Evolutionary conservation across 1,284 basidiomycete species (phyloP).

Genomic region (Cryptococcus sp.): DNA sequence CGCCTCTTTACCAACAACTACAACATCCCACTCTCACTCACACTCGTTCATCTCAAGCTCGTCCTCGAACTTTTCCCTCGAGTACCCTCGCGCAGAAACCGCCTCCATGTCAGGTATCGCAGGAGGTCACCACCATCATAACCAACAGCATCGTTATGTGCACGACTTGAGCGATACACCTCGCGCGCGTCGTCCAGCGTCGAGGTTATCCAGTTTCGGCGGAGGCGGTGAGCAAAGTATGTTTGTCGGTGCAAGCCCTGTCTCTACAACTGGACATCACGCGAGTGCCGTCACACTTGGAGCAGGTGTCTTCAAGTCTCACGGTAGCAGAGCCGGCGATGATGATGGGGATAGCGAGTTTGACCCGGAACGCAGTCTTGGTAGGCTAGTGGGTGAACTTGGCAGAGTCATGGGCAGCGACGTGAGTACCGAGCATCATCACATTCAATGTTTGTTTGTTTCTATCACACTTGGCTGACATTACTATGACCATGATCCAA

Average conservation of each 20-base stretch:
- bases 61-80: slow-evolving; percentile 23
- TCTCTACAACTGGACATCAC: slow-evolving; percentile 81
- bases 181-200: slow-evolving; percentile 9
- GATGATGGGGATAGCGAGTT: slow-evolving; percentile 72
- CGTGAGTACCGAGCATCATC: slow-evolving; percentile 21
- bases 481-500: background rate
- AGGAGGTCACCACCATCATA: slow-evolving; percentile 7
- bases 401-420: slow-evolving; percentile 44
- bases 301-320: slow-evolving; percentile 65
- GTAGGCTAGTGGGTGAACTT: slow-evolving; percentile 56
- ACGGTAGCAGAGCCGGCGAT: slow-evolving; percentile 41
- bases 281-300: slow-evolving; percentile 81
- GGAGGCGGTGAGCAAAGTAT: slow-evolving; percentile 16
- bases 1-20: slow-evolving; percentile 26
- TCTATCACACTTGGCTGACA: background rate
- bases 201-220: slow-evolving; percentile 9
- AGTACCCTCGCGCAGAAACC: slow-evolving; percentile 27
- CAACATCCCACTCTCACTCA: slow-evolving; percentile 15
- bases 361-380: slow-evolving; percentile 78
- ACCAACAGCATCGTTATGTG: slow-evolving; percentile 5
- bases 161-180: slow-evolving; percentile 30
- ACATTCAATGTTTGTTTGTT: background rate
- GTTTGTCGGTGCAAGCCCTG: slow-evolving; percentile 51
- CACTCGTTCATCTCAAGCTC: slow-evolving; percentile 22
- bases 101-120: slow-evolving; percentile 6